These are phyloP conservation scores for Clathrus columnatus DNA, from an alignment of 768 basidiomycete species.

Conservation along the genomic window DNA sequence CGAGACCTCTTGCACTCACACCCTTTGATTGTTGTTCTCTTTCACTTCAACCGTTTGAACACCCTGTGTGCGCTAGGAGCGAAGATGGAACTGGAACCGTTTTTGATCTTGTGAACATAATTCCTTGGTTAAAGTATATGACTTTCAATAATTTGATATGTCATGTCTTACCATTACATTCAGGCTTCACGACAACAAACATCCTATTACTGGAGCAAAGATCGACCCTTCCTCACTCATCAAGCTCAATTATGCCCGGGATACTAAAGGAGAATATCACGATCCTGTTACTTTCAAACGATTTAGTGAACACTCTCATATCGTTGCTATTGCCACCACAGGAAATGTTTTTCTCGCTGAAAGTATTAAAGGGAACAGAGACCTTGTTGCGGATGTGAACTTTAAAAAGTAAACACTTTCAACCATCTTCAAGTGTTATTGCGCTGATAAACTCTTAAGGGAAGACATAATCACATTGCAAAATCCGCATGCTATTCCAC, in stretches of 20 bases:
- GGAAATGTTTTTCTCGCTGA: conserved; percentile 93
- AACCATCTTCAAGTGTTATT: background rate
- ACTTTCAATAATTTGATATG: background rate
- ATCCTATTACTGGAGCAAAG: conserved; percentile 68
- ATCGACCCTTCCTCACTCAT: conserved; percentile 68
- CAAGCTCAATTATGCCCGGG: conserved; percentile 72
- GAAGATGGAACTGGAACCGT: conserved; percentile 71
- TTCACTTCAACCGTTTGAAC: conserved; percentile 80
- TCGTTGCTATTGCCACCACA: conserved; percentile 81
- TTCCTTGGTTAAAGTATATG: conserved; percentile 86
- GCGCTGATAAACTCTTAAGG: conserved; percentile 28
- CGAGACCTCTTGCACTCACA: conserved; percentile 54
- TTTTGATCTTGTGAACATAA: conserved; percentile 86
- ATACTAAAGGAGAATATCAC: conserved; percentile 78
- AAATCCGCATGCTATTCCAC: conserved; percentile 69
- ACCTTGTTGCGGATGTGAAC: conserved; percentile 75
- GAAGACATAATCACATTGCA: conserved; percentile 91
- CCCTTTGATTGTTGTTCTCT: conserved; percentile 91
- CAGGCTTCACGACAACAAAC: conserved; percentile 74
- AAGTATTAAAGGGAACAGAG: conserved; percentile 76
- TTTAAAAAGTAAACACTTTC: conserved; percentile 62
- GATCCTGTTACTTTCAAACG: conserved; percentile 98
- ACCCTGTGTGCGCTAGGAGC: conserved; percentile 84
- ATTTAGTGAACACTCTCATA: conserved; percentile 93
- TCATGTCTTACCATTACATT: conserved; percentile 10